Percentiles rank a stretch among this genome's conserved stretches.
phyloP scores from a whole-genome alignment of 2,329 filamentous ascomycete genomes.

The Monilinia fructigena region DNA sequence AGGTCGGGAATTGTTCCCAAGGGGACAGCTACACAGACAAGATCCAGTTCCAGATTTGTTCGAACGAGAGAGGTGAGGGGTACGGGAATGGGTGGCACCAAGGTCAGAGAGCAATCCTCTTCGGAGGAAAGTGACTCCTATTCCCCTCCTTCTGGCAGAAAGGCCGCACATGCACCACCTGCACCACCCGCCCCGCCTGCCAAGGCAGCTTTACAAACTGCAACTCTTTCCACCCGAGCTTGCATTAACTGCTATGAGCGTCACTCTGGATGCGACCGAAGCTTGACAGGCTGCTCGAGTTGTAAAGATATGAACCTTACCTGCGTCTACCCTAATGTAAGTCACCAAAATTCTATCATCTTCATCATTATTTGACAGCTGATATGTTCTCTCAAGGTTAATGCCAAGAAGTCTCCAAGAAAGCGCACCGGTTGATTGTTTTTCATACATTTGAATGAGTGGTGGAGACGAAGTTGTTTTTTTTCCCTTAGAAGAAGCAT shows the following conservation, averaged over 20 bases:
- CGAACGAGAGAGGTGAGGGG: no score
- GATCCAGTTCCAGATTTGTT: no score
- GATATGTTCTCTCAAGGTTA: slow-evolving; percentile 5
- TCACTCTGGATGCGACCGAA: slow-evolving; percentile 9
- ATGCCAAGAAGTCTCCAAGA: neutral
- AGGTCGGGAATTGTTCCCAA: no score
- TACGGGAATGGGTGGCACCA: neutral
- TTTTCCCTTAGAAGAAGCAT: neutral
- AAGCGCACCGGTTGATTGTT: neutral
- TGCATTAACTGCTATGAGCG: slow-evolving; percentile 10
- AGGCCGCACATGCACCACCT: no score
- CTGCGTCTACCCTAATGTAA: slow-evolving; percentile 14
- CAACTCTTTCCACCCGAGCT: neutral
- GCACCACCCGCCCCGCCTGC: neutral
- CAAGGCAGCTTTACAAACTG: neutral
- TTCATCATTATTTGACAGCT: slow-evolving; percentile 4
- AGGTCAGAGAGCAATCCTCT: neutral
- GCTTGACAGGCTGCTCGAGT: neutral
- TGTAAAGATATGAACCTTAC: neutral
- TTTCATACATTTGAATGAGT: slow-evolving; percentile 1
- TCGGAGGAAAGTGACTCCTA: neutral
- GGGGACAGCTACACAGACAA: no score
- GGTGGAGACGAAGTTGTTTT: neutral
- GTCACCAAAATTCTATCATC: neutral
- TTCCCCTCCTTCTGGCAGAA: neutral